Evolutionary conservation across 805 yeast species (phyloP), one percentile per base, ranked within the genome.

Genomic region (Lachancea fermentati): DNA sequence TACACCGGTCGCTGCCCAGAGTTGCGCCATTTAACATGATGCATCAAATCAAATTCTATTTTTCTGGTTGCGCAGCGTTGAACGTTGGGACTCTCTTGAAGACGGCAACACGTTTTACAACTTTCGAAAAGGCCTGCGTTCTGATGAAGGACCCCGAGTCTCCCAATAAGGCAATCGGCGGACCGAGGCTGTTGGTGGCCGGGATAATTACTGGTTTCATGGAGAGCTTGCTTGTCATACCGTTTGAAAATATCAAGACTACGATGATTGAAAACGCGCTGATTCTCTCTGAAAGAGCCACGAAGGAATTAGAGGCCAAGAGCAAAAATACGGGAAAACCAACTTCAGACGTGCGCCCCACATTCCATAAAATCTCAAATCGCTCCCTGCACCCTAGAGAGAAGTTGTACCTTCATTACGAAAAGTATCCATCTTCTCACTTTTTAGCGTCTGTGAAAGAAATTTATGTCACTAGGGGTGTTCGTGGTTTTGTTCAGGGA

Each of bases 191-290:
- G 30, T 84, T 86, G 5, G 78, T 84, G 43, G 96, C 96, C 3
- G 96, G 95, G 7, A 71, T 72, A 1, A 74, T 86, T 67, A 84
- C 95, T 4, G 97, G 95, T 2, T 70, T 83, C 42, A 65, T 81
- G 32, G 97, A 93, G 60, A 79, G 94, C 2, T 47, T 88, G 25
- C 75, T 84, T 72, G 77, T 91, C 16, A 84, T 93, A 14, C 98
- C 97, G 0, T 89, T 91, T 58, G 98, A 91, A 55, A 85, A 81
- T 54, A 70, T 87, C 49, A 87, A 87, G 56, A 80, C 84, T 2
- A 72, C 82, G 6, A 76, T 85, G 85, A 80, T 87, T 45, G 94
- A 86, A 52, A 79, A 82, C 55, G 69, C 79, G 36, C 50, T 72
- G 56, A 54, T 61, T 17, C 50, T 51, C 39, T 49, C 57, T 41